Base-by-base conservation (phyloP, 2,329 filamentous ascomycete species). In the Aphanocladium album region DNA sequence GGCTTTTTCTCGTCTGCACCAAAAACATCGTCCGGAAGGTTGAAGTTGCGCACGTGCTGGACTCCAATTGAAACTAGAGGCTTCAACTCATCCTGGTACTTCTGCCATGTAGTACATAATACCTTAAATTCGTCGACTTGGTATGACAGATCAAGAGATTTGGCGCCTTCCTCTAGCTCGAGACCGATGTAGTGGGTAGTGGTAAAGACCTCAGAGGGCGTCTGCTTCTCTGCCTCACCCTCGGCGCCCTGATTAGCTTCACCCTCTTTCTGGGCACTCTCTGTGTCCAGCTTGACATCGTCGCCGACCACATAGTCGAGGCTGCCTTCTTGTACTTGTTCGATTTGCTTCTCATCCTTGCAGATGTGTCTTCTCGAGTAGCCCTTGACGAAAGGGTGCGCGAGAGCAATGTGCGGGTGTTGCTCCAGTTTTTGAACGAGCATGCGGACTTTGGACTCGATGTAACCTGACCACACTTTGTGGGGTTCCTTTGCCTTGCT, bases 161-260 rank as follows among this genome's bases (percentile, higher is more conserved):
- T 90, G 62, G 85, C 83, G 61, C 83, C 88, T 79, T 88, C 83
- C 41, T 82, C 81, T 60, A 97, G 77, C 67, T 93, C 89, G 52
- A 98, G 81, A 39, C 95, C 95, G 70, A 99, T 91, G 71, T 98
- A 99, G 73, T 93, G 93, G 1, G 93, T 97, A 25, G 91, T 92
- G 0, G 93, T 98, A 72, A 90, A 96, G 30, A 98, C 78, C 60
- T 80, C 78, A 47, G 68, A 71, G 17, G 64, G 43, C 17, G 45
- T 66, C 21, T 63, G 49, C 45, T 51, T 80, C 64, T 82, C 78
- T 2, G 73, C 75, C 58, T 77, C 74, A 47, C 74, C 71, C 5
- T 69, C 77, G 62, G 84, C 78, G 2, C 77, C 80, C 12, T 78
- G 79, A 62, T 81, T 77, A 35, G 79, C 79, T 67, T 82, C 80